These are phyloP conservation scores for Rhizophagus sp. DNA, from an alignment of 192 early-diverging fungal species.

Conservation along the genomic window DNA sequence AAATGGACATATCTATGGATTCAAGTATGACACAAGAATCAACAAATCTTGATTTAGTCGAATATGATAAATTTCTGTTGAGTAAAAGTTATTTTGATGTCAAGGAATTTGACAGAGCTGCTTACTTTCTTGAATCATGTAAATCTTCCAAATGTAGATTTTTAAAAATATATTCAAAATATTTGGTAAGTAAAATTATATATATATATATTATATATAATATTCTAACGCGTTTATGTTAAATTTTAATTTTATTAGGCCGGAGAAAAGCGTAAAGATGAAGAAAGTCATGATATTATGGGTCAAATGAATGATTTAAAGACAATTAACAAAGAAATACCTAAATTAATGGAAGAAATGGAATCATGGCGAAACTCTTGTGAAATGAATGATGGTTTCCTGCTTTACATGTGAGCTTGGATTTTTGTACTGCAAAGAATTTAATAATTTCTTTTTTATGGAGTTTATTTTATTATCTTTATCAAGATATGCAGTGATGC, in stretches of 20 bases:
- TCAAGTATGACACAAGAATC: neutral
- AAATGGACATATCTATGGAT: conserved; percentile 32
- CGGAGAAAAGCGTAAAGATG: conserved; percentile 61
- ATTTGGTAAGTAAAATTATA: conserved; percentile 51
- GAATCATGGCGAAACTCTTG: conserved; percentile 37
- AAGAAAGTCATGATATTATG: conserved; percentile 57
- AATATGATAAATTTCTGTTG: conserved; percentile 54
- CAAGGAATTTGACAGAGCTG: conserved; percentile 69
- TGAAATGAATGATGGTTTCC: conserved; percentile 62
- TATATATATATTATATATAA: no score
- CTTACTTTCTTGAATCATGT: conserved; percentile 51
- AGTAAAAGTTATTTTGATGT: conserved; percentile 76
- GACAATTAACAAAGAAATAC: conserved; percentile 50
- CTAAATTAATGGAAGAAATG: conserved; percentile 50
- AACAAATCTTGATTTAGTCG: neutral
- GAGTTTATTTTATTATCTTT: conserved; percentile 26
- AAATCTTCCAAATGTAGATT: conserved; percentile 60
- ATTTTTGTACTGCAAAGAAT: neutral
- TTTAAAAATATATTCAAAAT: conserved; percentile 78
- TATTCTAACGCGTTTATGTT: no score
- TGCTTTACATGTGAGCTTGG: conserved; percentile 62
- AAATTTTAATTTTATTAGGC: conserved; percentile 37
- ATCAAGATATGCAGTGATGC: conserved; percentile 55
- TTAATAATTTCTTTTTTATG: conserved; percentile 9
- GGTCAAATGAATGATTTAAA: conserved; percentile 47